Percentiles rank a stretch among this genome's conserved stretches.
Evolutionary conservation across 2,329 filamentous ascomycete genomes (phyloP).

Genomic region (Neospermospora avenae): DNA sequence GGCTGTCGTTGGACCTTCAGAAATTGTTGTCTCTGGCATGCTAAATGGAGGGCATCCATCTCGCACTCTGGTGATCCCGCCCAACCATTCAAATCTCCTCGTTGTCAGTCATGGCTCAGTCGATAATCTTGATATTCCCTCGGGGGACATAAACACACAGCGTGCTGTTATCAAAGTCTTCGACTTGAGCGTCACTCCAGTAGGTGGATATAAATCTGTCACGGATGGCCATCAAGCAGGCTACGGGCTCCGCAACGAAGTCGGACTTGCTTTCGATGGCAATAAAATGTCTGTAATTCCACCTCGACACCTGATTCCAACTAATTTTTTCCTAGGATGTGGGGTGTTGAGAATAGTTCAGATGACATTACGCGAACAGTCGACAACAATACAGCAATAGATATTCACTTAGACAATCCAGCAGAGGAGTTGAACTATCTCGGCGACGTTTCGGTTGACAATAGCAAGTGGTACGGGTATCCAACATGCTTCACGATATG

Average conservation of each 20-base stretch:
- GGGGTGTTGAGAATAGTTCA: constrained; percentile 16
- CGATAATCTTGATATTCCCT: constrained; percentile 18
- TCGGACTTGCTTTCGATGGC: constrained; percentile 19
- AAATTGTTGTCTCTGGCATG: constrained; percentile 17
- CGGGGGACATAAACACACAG: constrained; percentile 11
- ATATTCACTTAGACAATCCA: constrained; percentile 22
- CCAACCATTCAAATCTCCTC: constrained; percentile 17
- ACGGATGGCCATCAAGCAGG: constrained; percentile 16
- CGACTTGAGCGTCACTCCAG: constrained; percentile 16
- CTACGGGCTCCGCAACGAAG: constrained; percentile 24
- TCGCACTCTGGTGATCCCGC: constrained; percentile 17
- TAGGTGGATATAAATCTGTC: constrained; percentile 19
- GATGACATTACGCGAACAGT: constrained; percentile 13
- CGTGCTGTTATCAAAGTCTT: constrained; percentile 24
- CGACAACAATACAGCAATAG: constrained; percentile 9
- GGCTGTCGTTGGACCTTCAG: constrained; percentile 3
- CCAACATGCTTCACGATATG: constrained; percentile 24
- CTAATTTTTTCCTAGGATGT: constrained; percentile 12
- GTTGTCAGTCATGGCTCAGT: constrained; percentile 23
- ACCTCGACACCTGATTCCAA: not conserved
- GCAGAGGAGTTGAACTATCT: constrained; percentile 24
- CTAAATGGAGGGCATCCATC: constrained; percentile 18
- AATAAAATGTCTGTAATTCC: constrained; percentile 17
- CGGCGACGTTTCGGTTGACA: constrained; percentile 19
- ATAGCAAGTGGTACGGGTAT: constrained; percentile 22